Base-by-base conservation (phyloP, 192 early-diverging fungal genomes). In the Coemansia sp. region DNA sequence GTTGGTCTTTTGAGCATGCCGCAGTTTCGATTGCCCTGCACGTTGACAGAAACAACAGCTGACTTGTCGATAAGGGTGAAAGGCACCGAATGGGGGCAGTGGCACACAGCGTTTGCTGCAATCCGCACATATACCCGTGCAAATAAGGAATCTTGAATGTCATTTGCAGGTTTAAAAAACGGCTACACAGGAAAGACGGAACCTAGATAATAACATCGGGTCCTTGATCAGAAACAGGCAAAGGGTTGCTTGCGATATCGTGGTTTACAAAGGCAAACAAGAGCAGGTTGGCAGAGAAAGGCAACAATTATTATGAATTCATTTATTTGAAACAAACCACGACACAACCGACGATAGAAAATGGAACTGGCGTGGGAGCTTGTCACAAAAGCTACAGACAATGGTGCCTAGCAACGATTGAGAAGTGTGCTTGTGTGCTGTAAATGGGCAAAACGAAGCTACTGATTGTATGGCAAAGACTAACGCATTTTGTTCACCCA, bases 341-440 rank as follows among this genome's bases (percentile, higher is more conserved):
- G n/a, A 30, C 30, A 54, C 6, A 54, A 57, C 44, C 44, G 55
- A 23, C 24, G 21, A 21, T 10, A 45, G 42, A 45, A 29, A 56
- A 56, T 44, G 55, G 25, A 56, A 44, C 25, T 25, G 55, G 40
- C 55, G 55, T 57, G 55, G 19, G 55, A 57, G 55, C 42, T 33
- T 57, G 38, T 8, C 8, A n/a, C 22, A 54, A 54, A 27, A 32
- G 18, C 35, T 7, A 31, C 42, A 19, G 42, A 44, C 42, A 44
- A 44, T 54, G 3, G n/a, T 11, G 32, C 18, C 52, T 35, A 54
- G n/a, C 35, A 54, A 35, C 9, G n/a, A 38, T 14, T 35, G 35
- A 54, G 33, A 10, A 54, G 35, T 21, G 18, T 5, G 24, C 18
- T 54, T 54, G 32, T 54, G 30, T 33, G 30, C 52, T 19, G 33